A percentile compares a stretch with the other conserved stretches of the same genome.
Conservation (phyloP, 2,329 filamentous ascomycete species). For the Penicillium sclerotigenum region DNA sequence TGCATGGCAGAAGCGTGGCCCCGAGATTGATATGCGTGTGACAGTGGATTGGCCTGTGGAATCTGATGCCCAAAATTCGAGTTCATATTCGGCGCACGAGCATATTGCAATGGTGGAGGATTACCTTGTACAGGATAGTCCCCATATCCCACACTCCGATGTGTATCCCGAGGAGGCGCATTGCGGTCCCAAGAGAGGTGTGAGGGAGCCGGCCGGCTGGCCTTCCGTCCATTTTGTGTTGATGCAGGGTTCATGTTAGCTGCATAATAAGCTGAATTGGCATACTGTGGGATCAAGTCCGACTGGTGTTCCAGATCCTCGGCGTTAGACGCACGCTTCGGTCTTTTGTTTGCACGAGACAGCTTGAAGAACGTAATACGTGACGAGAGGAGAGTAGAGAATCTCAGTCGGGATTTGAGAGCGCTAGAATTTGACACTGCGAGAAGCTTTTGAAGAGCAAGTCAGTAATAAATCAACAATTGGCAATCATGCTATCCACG, state of each 20-base stretch:
- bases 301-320: neutral
- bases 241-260: neutral
- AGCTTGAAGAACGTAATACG: conserved; percentile 9
- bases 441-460: neutral
- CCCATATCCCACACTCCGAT: neutral
- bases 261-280: conserved; percentile 1
- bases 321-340: conserved; percentile 12
- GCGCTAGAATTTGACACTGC: neutral
- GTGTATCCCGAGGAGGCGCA: neutral
- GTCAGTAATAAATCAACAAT: neutral
- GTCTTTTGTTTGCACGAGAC: conserved; percentile 13
- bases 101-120: neutral
- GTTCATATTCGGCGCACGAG: neutral
- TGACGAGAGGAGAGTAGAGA: neutral
- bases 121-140: neutral
- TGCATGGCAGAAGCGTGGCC: neutral
- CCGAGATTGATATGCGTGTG: neutral
- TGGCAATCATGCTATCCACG: neutral
- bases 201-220: neutral
- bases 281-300: conserved; percentile 1
- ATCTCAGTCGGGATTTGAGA: neutral
- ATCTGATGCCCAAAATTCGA: neutral
- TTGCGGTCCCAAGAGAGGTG: neutral
- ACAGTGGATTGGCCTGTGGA: neutral
- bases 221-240: neutral